Evolutionary conservation across 768 basidiomycete species (phyloP).

Genomic region (Boletus subparvulus): DNA sequence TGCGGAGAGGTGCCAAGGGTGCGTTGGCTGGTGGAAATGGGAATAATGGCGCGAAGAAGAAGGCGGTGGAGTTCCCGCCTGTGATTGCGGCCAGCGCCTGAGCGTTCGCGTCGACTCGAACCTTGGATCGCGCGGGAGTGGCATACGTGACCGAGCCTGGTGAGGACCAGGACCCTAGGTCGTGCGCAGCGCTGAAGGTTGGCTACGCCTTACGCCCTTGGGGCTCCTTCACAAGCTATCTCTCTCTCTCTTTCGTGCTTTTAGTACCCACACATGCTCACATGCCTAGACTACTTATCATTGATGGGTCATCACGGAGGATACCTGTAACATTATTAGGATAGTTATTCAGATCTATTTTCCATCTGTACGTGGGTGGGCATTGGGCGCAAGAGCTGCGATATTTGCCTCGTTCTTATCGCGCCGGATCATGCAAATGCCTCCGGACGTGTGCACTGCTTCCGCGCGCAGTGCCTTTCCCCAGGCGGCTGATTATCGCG

Average conservation of each 20-base stretch:
- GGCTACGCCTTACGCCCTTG: not conserved
- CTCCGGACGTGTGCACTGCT: not conserved
- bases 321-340: conserved; percentile 38
- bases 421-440: not conserved
- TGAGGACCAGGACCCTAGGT: no score
- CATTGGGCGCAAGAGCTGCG: no score
- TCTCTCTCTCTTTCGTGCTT: not conserved
- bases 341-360: conserved; percentile 22
- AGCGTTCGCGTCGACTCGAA: not conserved
- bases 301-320: conserved; percentile 15
- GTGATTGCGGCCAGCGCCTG: conserved; percentile 38
- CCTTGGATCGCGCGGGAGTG: not conserved
- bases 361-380: not conserved
- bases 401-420: not conserved
- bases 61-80: conserved; percentile 32
- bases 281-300: conserved; percentile 16
- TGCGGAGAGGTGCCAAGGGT: conserved; percentile 10
- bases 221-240: conserved; percentile 2
- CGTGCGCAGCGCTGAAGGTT: not conserved
- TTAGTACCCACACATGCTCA: not conserved
- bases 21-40: conserved; percentile 13
- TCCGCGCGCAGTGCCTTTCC: not conserved
- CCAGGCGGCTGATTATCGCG: conserved; percentile 10
- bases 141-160: no score
- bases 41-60: conserved; percentile 22